Evolutionary conservation across 352 stramenopile species (phyloP).

Genomic region (Blastocystis sp.): DNA sequence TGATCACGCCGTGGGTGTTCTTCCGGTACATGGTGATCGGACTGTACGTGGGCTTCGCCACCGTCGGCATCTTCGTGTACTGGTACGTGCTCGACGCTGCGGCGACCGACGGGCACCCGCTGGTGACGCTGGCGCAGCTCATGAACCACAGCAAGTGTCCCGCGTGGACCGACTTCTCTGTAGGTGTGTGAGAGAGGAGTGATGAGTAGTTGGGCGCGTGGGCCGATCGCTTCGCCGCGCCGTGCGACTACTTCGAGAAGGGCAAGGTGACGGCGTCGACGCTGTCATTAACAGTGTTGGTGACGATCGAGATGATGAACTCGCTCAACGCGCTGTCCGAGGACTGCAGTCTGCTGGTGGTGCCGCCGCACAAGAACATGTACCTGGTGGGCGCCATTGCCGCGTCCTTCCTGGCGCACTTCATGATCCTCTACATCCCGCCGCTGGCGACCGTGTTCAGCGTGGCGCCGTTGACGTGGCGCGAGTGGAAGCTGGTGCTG

Average conservation of each 20-base stretch:
- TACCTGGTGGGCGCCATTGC: constrained; percentile 88
- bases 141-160: constrained; percentile 85
- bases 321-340: constrained; percentile 85
- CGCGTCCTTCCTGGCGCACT: constrained; percentile 87
- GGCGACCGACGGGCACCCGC: constrained; percentile 83
- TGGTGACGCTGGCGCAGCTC: constrained; percentile 84
- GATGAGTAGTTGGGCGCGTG: constrained; percentile 20
- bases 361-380: constrained; percentile 87
- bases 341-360: constrained; percentile 79
- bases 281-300: constrained; percentile 85
- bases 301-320: constrained; percentile 92
- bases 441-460: constrained; percentile 86
- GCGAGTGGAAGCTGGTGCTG: constrained; percentile 87
- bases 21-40: constrained; percentile 92
- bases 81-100: constrained; percentile 85
- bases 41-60: constrained; percentile 83
- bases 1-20: constrained; percentile 95
- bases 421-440: constrained; percentile 88
- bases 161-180: constrained; percentile 84
- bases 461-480: constrained; percentile 83
- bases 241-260: constrained; percentile 87
- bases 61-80: constrained; percentile 87
- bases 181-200: constrained; percentile 69
- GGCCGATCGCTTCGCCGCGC: constrained; percentile 76
- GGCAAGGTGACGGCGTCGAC: constrained; percentile 86